Evolutionary conservation across 2,329 filamentous ascomycete species (phyloP).

Genomic region (Xylaria sp.): DNA sequence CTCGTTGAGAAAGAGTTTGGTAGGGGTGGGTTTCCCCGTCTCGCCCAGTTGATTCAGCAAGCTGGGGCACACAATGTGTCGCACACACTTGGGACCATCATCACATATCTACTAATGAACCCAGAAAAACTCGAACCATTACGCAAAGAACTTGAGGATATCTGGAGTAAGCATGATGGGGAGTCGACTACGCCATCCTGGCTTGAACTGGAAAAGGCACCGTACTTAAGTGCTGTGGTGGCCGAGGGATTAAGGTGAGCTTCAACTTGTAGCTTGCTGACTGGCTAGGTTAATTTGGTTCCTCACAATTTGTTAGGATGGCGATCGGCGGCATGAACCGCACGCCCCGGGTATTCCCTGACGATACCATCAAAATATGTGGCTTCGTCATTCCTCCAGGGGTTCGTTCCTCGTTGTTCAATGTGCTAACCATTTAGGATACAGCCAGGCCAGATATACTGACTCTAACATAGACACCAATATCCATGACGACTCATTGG

Average conservation of each 20-base stretch:
- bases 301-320: slow-evolving; percentile 15
- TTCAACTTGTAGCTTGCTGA: background rate
- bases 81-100: slow-evolving; percentile 22
- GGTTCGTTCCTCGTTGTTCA: background rate
- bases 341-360: slow-evolving; percentile 7
- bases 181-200: slow-evolving; percentile 9
- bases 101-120: slow-evolving; percentile 7
- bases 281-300: background rate
- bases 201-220: slow-evolving; percentile 22
- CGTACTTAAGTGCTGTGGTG: slow-evolving; percentile 19
- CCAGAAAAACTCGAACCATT: slow-evolving; percentile 17
- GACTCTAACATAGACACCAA: slow-evolving; percentile 5
- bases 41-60: slow-evolving; percentile 24
- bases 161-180: slow-evolving; percentile 10
- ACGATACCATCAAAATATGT: slow-evolving; percentile 8
- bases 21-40: slow-evolving; percentile 15
- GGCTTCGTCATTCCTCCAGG: slow-evolving; percentile 15
- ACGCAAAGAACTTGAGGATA: slow-evolving; percentile 12
- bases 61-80: slow-evolving; percentile 22
- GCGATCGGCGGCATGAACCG: slow-evolving; percentile 22
- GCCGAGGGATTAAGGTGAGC: slow-evolving; percentile 23
- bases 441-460: background rate
- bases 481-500: slow-evolving; percentile 21
- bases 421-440: background rate
- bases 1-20: slow-evolving; percentile 23